Base-by-base conservation (phyloP, 768 basidiomycete genomes). In the Rhizopogon roseolus region DNA sequence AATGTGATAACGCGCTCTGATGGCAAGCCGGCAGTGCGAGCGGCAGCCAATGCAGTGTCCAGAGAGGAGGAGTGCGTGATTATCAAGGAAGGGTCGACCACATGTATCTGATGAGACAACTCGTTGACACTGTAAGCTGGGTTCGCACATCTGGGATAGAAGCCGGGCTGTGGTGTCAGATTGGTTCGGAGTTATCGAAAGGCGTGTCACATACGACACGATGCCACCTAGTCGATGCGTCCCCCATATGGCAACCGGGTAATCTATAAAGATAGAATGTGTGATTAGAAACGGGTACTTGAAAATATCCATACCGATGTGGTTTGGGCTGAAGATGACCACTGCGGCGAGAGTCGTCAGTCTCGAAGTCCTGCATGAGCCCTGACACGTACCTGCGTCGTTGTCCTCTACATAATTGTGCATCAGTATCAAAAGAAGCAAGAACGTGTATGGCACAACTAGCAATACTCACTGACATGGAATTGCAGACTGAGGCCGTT, bases 251-350 rank as follows among this genome's bases (percentile, higher is more conserved):
- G 68, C 74, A 32, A 73, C 65, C 7, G 77, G 73, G 56, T 85
- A 86, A 56, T 81, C 84, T 85, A 50, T 4, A 22, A 22, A 22
- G n/a, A 43, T 5, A 22, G 32, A 49, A 32, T 41, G 32, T 40
- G 55, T 55, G 17, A 54, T 40, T 41, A 11, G 34, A 48, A 11
- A 36, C 13, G 6, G n/a, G 37, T 28, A 17, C 19, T 37, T n/a
- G 16, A 28, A 44, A 25, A 41, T 41, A 41, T 19, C 9, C 69
- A 58, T 50, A 85, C 85, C 84, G 27, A 81, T 69, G 62, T 84
- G 75, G 58, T 88, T 88, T 11, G 82, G 80, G 57, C 84, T 81
- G 65, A 81, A 81, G 37, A 88, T 60, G 60, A 84, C 82, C 41
- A 85, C 85, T 85, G 43, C 19, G 19, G 17, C 5, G 50, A 16